These are phyloP conservation scores for Teratosphaeria pseudoeucalypti DNA, from an alignment of 2,329 filamentous ascomycete species.

Conservation along the genomic window DNA sequence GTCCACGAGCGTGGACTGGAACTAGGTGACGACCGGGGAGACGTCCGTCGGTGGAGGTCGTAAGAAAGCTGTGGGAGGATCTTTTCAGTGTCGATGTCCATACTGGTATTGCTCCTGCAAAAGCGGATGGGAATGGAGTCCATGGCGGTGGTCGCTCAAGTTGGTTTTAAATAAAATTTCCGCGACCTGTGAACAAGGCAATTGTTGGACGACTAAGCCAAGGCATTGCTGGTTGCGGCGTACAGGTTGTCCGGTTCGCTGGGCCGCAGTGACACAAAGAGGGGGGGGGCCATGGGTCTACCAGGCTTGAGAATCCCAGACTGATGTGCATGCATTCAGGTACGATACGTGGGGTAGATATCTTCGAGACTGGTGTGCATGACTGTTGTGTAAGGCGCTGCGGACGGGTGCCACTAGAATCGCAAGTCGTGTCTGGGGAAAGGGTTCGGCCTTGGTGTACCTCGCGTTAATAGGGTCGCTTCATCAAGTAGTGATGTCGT, in stretches of 20 bases:
- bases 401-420: not conserved
- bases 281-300: not conserved
- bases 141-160: not conserved
- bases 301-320: not conserved
- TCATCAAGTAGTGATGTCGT: slow-evolving; percentile 5
- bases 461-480: not conserved
- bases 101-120: not conserved
- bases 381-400: not conserved
- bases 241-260: not conserved
- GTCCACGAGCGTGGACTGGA: slow-evolving; percentile 7
- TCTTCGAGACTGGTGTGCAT: not conserved
- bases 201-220: not conserved
- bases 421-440: not conserved
- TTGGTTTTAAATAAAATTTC: not conserved
- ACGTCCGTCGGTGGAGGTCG: slow-evolving; percentile 4
- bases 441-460: not conserved
- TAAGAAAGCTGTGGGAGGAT: slow-evolving; percentile 2
- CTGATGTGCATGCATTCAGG: not conserved
- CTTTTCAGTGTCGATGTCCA: slow-evolving; percentile 2
- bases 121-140: not conserved
- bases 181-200: not conserved
- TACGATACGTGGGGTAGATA: not conserved
- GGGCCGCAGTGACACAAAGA: not conserved
- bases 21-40: slow-evolving; percentile 3
- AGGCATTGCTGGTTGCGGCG: not conserved